Conservation (phyloP, 2,329 filamentous ascomycete species). For the Waltergamsia citrina region DNA sequence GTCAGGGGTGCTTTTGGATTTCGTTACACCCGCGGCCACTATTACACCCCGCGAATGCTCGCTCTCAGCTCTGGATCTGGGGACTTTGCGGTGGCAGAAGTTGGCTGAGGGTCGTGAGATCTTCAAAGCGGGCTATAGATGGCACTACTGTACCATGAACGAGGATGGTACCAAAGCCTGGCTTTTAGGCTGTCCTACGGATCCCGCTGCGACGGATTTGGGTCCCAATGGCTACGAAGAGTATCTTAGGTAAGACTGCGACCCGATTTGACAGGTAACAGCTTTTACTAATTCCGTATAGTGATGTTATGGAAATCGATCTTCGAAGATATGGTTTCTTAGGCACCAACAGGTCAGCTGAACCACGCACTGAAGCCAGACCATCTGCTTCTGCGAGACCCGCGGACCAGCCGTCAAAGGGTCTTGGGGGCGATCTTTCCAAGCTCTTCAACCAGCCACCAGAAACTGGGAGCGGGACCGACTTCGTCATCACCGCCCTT, state of each 20-base stretch:
- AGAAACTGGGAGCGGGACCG: conserved; percentile 75
- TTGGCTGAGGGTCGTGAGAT: conserved; percentile 90
- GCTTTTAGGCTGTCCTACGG: conserved; percentile 85
- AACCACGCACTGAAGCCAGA: conserved; percentile 39
- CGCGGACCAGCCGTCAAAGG: conserved; percentile 47
- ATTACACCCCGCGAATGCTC: conserved; percentile 84
- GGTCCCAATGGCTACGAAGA: conserved; percentile 71
- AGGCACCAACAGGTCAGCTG: conserved; percentile 61
- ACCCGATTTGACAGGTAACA: too few species aligned
- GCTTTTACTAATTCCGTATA: too few species aligned
- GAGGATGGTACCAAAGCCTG: conserved; percentile 93
- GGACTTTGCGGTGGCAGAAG: conserved; percentile 85
- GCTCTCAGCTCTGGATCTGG: conserved; percentile 78
- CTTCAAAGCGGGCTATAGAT: conserved; percentile 84
- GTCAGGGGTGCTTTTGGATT: conserved; percentile 84
- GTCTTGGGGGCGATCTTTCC: conserved; percentile 76
- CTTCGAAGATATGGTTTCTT: conserved; percentile 84
- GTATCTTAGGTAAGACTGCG: conserved; percentile 59
- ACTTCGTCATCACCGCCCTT: conserved; percentile 85
- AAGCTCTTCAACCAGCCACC: conserved; percentile 80
- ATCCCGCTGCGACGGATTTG: conserved; percentile 54
- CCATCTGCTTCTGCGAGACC: conserved; percentile 37
- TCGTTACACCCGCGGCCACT: conserved; percentile 84
- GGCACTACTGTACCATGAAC: conserved; percentile 97
- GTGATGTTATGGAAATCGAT: conserved; percentile 90